Evolutionary conservation across 1,284 basidiomycete species (phyloP), one percentile per base, ranked within the genome.

Genomic region (Ceratobasidium sp.): DNA sequence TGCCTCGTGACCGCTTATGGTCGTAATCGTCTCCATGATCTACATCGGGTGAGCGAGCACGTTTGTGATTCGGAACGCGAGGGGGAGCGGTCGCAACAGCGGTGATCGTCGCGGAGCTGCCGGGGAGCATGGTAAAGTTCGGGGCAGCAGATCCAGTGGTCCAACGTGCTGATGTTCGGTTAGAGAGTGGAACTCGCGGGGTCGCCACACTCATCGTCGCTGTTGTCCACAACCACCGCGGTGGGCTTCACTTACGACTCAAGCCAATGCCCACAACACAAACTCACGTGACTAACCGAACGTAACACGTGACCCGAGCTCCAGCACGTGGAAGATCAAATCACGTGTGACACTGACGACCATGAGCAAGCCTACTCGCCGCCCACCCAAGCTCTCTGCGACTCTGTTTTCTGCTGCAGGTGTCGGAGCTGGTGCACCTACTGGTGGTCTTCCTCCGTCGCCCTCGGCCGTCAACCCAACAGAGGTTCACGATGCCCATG

Each of bases 401-500:
- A 24, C 66, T n/a, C 66, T 69, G 29, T 69, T 69, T 36, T 56
- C 33, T 41, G 17, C 66, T 29, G 66, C 66, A n/a, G 33, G 33
- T 24, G 53, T 69, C n/a, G 51, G 66, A 5, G 66, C 66, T 6
- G 66, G 66, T 7, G 66, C 66, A 92, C 80, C 90, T 89, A 5
- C 66, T 53, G 66, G 51, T 22, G 66, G 66, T 1, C 77, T 91
- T 1, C 87, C 90, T 7, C 88, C 89, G n/a, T 91, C 90, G 75
- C 91, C 92, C 2, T 89, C 86, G 78, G 85, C 88, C 15, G 84
- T 92, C 65, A 86, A 89, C 77, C 93, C 93, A 0, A 82, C 84
- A 24, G 82, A 82, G n/a, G 84, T 94, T 75, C 83, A 92, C 77
- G 93, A 94, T 80, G 88, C 90, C 14, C 87, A 90, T 81, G 85